These are phyloP conservation scores for Xylaria sp. DNA, from an alignment of 2,329 filamentous ascomycete species.

Conservation along the genomic window DNA sequence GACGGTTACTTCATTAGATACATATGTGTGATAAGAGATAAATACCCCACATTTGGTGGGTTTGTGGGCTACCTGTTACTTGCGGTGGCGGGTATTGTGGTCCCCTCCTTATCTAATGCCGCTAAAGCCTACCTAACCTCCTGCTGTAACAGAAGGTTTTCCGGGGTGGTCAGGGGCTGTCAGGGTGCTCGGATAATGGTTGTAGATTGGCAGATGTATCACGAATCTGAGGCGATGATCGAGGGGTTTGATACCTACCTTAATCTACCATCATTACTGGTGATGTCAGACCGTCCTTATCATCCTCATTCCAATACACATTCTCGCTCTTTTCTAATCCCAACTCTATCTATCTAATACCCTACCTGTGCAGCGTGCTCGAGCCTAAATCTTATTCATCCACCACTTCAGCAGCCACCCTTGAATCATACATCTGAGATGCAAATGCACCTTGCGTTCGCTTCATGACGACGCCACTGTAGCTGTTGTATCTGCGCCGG, in stretches of 20 bases:
- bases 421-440: slow-evolving; percentile 8
- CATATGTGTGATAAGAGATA: no score
- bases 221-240: slow-evolving; percentile 17
- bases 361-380: neutral
- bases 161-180: slow-evolving; percentile 7
- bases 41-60: no score
- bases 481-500: slow-evolving; percentile 5
- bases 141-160: neutral
- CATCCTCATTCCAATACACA: neutral
- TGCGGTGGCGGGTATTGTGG: neutral
- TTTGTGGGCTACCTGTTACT: no score
- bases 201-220: slow-evolving; percentile 4
- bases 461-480: slow-evolving; percentile 16
- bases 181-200: neutral
- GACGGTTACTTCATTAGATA: no score
- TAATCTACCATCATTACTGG: neutral
- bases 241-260: slow-evolving; percentile 15
- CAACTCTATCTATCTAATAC: neutral
- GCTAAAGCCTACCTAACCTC: neutral
- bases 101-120: neutral
- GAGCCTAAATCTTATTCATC: neutral
- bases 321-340: neutral
- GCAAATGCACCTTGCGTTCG: slow-evolving; percentile 1
- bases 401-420: neutral
- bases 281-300: slow-evolving; percentile 18